Base-by-base conservation (phyloP, 352 stramenopile species). In the Globisporangium uncinulatum region DNA sequence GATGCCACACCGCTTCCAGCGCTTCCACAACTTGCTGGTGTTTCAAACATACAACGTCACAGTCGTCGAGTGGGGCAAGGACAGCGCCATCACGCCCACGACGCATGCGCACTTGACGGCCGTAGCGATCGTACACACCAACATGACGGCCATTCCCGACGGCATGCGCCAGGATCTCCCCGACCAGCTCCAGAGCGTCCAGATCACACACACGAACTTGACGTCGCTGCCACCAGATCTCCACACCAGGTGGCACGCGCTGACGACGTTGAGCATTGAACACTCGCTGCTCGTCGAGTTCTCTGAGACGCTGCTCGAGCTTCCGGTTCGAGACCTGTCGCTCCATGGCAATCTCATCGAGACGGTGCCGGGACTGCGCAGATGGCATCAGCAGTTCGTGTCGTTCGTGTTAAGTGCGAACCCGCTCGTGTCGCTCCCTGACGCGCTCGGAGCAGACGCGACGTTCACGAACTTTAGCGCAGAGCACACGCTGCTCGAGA, bases 41-140 rank as follows among this genome's bases (percentile, higher is more conserved):
- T 11, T 76, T 9, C 51, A 76, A 13, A 51, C 72, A 14, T 62
- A 69, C 59, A 76, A 74, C 37, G 53, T 24, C 13, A 74, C 69
- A 31, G 24, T 62, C 48, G 39, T 42, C 14, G 56, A 62, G 48
- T 62, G 55, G 55, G 21, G 15, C 19, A 49, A 43, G 15, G 55
- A 45, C n/a, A 48, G 21, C n/a, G 34, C 19, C 1, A 31, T 55
- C 19, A 54, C 46, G 9, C 4, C 45, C 8, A 13, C 55, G n/a
- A 20, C 41, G 17, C 55, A 61, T 14, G 14, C 46, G 3, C 14
- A 50, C 0, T 14, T 61, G 21, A 17, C 20, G 36, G 37, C 41
- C 20, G 1, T 61, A 3, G 4, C 53, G 13, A n/a, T 61, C 3
- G 15, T n/a, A 11, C 41, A 24, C 2, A 29, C 20, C 31, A 63